phyloP scores from a whole-genome alignment of 2,329 filamentous ascomycete genomes.

The Pseudogymnoascus sp. region DNA sequence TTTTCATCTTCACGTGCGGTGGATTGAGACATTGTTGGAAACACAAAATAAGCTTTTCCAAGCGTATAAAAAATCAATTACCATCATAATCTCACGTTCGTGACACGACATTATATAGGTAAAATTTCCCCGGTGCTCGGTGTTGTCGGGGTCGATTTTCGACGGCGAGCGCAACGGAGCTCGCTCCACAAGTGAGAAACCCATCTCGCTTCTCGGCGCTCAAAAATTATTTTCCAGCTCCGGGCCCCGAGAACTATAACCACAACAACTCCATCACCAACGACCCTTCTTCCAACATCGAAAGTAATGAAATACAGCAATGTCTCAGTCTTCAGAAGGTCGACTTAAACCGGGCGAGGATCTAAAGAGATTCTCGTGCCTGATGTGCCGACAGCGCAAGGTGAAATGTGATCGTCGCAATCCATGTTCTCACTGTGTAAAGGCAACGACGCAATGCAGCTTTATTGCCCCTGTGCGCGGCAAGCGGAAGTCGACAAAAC shows the following conservation, averaged over 20 bases:
- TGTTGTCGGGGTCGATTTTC: not conserved
- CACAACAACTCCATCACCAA: not conserved
- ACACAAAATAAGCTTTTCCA: slow-evolving; percentile 3
- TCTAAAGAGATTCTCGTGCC: slow-evolving; percentile 24
- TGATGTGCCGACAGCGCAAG: slow-evolving; percentile 33
- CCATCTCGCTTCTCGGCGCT: slow-evolving; percentile 16
- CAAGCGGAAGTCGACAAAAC: slow-evolving; percentile 21
- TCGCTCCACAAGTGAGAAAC: not conserved
- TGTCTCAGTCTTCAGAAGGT: not conserved
- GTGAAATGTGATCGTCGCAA: slow-evolving; percentile 35
- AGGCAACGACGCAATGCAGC: slow-evolving; percentile 30
- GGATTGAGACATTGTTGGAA: slow-evolving; percentile 9
- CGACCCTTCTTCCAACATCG: not conserved
- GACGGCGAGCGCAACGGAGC: not conserved
- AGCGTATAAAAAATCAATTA: not conserved
- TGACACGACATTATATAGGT: not conserved
- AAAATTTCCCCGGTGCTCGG: not conserved
- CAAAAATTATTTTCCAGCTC: slow-evolving; percentile 16
- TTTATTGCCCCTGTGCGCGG: slow-evolving; percentile 25
- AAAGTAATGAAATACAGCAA: not conserved
- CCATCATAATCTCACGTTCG: not conserved
- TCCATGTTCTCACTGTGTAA: slow-evolving; percentile 38
- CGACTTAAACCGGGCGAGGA: slow-evolving; percentile 5
- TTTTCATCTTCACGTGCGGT: slow-evolving; percentile 13
- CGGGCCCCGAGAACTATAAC: slow-evolving; percentile 17